Evolutionary conservation across 805 yeast species (phyloP).

Genomic region (Monosporozyma unispora): DNA sequence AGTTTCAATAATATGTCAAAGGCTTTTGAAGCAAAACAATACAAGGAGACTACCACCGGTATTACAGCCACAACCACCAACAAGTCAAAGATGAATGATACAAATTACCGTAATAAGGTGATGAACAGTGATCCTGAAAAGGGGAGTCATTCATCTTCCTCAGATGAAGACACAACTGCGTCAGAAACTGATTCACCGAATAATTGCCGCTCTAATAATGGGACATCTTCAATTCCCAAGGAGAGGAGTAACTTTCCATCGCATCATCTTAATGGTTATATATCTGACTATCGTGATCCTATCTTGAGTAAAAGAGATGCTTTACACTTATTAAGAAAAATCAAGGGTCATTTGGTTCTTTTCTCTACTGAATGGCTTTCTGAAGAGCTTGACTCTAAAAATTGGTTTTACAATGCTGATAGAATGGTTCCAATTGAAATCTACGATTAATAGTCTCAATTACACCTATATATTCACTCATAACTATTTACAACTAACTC

Average conservation of each 20-base stretch:
- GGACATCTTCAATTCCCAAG: not conserved
- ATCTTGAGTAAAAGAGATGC: conserved; percentile 71
- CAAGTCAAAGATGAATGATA: not conserved
- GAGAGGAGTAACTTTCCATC: not conserved
- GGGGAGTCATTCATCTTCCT: not conserved
- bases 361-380: conserved; percentile 89
- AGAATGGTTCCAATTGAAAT: conserved; percentile 93
- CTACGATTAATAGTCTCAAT: conserved; percentile 48
- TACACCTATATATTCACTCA: not conserved
- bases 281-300: conserved; percentile 33
- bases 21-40: conserved; percentile 39
- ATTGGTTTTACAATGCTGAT: conserved; percentile 93
- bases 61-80: not conserved
- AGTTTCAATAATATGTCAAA: conserved; percentile 49
- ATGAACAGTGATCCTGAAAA: not conserved
- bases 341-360: conserved; percentile 82
- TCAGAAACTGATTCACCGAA: not conserved
- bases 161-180: not conserved
- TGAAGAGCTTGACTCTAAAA: conserved; percentile 78
- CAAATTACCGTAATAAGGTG: not conserved
- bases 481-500: no score
- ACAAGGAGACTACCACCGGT: not conserved
- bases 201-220: not conserved
- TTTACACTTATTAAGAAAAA: conserved; percentile 55
- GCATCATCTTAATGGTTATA: conserved; percentile 6